Conservation (phyloP, 106 monocot genomes). For the Dioscorea dumetorum region DNA sequence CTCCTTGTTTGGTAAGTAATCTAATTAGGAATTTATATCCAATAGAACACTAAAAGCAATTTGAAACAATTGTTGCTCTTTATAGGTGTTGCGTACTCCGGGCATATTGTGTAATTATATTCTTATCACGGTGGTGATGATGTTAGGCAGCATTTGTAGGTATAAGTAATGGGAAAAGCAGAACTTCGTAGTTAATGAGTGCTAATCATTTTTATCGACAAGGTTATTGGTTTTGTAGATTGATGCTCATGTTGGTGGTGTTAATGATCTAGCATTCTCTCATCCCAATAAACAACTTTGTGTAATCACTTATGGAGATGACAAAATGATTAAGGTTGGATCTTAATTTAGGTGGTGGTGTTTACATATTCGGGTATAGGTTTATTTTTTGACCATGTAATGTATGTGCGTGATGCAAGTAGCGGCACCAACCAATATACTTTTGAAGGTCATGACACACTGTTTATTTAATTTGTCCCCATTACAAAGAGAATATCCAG, state of each 20-base stretch:
- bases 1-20: constrained; percentile 59
- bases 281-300: constrained; percentile 80
- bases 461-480: constrained; percentile 75
- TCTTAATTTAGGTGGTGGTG: background rate
- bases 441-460: constrained; percentile 75
- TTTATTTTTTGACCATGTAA: too few relatives aligned
- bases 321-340: constrained; percentile 85
- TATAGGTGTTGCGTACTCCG: too few relatives aligned
- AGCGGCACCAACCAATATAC: constrained; percentile 44
- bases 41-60: background rate
- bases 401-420: too few relatives aligned
- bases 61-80: too few relatives aligned
- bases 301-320: constrained; percentile 90
- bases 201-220: too few relatives aligned
- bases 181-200: too few relatives aligned
- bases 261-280: constrained; percentile 91
- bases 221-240: too few relatives aligned
- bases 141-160: too few relatives aligned
- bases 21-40: background rate
- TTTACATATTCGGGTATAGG: too few relatives aligned
- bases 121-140: too few relatives aligned
- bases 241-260: constrained; percentile 86
- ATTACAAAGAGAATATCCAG: constrained; percentile 72
- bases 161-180: too few relatives aligned
- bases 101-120: too few relatives aligned